Conservation (phyloP, 208 protist genomes). For the Crithidia brevicula region DNA sequence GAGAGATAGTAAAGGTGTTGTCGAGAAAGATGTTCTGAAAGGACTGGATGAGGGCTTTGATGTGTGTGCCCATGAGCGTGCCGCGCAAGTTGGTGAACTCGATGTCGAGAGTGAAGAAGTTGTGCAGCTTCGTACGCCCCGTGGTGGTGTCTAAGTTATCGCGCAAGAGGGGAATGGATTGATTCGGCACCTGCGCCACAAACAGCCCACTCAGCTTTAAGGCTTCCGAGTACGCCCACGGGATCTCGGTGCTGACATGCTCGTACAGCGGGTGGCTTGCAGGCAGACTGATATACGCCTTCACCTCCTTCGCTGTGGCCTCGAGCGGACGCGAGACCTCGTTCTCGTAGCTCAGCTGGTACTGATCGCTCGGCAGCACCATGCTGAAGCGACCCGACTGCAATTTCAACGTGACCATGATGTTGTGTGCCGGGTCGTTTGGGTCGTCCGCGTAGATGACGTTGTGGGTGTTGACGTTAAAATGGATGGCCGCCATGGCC, state of each 20-base stretch:
- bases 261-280: constrained; percentile 65
- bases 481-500: constrained; percentile 38
- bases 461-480: constrained; percentile 85
- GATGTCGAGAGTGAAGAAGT: constrained; percentile 75
- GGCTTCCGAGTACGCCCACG: constrained; percentile 50
- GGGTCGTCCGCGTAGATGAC: constrained; percentile 81
- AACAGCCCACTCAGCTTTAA: constrained; percentile 63
- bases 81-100: constrained; percentile 63
- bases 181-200: constrained; percentile 68
- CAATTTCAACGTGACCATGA: constrained; percentile 62
- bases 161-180: constrained; percentile 57
- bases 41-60: constrained; percentile 60
- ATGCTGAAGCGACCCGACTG: constrained; percentile 61
- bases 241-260: constrained; percentile 41
- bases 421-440: constrained; percentile 70
- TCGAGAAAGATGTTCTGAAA: constrained; percentile 81
- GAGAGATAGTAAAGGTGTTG: constrained; percentile 60
- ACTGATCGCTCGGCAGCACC: constrained; percentile 76
- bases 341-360: constrained; percentile 80
- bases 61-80: constrained; percentile 67
- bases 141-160: constrained; percentile 52
- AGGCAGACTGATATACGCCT: constrained; percentile 65
- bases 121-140: constrained; percentile 57
- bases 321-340: constrained; percentile 78
- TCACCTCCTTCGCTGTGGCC: constrained; percentile 45